phyloP scores from a whole-genome alignment of 768 basidiomycete species.

The Lactifluus rugatus region DNA sequence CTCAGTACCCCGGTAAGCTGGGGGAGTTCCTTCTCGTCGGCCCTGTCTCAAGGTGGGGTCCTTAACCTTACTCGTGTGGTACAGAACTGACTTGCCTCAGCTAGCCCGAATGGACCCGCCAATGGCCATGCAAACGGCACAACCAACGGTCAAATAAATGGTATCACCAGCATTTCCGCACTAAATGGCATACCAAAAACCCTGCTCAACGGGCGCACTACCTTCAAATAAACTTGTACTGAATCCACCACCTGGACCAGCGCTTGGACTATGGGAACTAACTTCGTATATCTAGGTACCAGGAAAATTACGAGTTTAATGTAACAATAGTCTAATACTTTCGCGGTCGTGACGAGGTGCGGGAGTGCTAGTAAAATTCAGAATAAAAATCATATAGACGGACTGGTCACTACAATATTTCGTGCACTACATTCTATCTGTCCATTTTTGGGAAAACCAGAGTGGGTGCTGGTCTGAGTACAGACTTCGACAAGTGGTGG shows the following conservation, averaged over 20 bases:
- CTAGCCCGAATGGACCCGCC: background rate
- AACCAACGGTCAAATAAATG: background rate
- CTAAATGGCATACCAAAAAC: background rate
- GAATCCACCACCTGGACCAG: background rate
- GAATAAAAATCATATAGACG: too few relatives aligned
- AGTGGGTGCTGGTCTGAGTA: too few relatives aligned
- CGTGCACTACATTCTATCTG: too few relatives aligned
- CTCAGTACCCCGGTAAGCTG: background rate
- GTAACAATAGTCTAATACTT: background rate
- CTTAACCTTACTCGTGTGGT: background rate
- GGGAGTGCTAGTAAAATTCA: background rate
- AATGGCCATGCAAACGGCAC: background rate
- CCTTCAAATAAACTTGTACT: background rate
- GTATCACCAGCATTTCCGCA: background rate
- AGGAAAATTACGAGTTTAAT: background rate
- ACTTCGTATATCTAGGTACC: too few relatives aligned
- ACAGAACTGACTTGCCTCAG: background rate
- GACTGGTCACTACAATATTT: too few relatives aligned
- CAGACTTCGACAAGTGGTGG: too few relatives aligned
- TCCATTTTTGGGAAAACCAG: too few relatives aligned
- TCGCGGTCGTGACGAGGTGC: background rate
- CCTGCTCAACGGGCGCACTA: background rate
- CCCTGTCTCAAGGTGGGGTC: conserved; percentile 9
- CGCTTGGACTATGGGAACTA: background rate
- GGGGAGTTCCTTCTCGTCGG: background rate